Evolutionary conservation across 306 rosid genomes (phyloP), one percentile per base, ranked within the genome.

Genomic region (Pterocarpus macrocarpus): DNA sequence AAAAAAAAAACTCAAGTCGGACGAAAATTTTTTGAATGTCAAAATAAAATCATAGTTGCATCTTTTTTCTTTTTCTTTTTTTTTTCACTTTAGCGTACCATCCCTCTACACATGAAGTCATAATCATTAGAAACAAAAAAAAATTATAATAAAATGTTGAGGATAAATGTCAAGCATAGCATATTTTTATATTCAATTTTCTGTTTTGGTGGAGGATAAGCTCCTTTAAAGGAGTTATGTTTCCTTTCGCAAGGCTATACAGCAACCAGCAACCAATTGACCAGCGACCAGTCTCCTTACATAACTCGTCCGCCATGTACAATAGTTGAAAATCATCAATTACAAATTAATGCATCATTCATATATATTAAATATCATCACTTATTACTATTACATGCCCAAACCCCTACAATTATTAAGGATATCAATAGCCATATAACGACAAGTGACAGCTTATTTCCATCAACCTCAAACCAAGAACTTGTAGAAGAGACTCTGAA

Each of bases 401-500:
- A 22, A 66, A 41, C 71, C 4, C 67, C 67, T 13, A 33, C 12
- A 38, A 15, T 22, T 4, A 15, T 43, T 2, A 22, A 28, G 11
- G 5, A 69, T 45, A 43, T 43, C 47, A 43, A 8, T 9, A 43
- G 7, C 47, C 1, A 22, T 22, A 22, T 22, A 22, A 22, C 28
- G 28, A 22, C 28, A 22, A 22, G 28, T 22, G 28, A 22, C 44
- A 39, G 4, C 4, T 39, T 39, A 39, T 7, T 7, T 4, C 49
- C 15, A 0, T 9, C 36, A 38, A 14, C 22, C 49, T 75, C 50
- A 81, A 14, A 7, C 53, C 68, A 85, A 73, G 30, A 86, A 76
- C 76, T 56, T 58, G 12, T 79, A 44, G 66, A 91, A 91, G 67
- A 88, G 69, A 43, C 35, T 79, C 15, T 83, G 53, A 16, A 91